Percentiles rank a stretch among this genome's conserved stretches.
Evolutionary conservation across 2,329 filamentous ascomycete species (phyloP).

Genomic region (Cytospora mali): DNA sequence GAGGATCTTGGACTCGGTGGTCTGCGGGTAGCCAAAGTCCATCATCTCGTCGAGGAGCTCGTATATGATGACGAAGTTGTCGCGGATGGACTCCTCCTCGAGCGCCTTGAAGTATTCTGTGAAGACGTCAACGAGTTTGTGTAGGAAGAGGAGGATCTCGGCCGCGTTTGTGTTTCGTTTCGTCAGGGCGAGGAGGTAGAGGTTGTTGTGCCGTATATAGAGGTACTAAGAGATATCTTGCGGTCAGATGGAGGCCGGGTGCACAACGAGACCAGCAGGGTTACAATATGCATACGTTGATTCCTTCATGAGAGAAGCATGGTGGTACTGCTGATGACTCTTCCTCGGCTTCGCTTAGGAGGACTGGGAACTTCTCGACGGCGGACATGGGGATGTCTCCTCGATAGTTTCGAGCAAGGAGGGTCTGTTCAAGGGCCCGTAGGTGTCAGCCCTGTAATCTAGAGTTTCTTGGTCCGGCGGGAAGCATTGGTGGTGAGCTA

Average conservation of each 20-base stretch:
- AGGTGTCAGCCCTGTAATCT: conserved; percentile 22
- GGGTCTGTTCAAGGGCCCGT: conserved; percentile 72
- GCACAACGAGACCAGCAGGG: conserved; percentile 10
- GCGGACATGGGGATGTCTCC: conserved; percentile 99
- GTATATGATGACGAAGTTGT: conserved; percentile 99
- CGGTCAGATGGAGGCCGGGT: conserved; percentile 11
- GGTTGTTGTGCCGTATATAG: conserved; percentile 98
- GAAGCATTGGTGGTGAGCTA: not conserved
- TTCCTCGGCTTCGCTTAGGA: conserved; percentile 98
- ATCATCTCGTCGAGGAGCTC: conserved; percentile 99
- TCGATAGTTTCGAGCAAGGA: conserved; percentile 96
- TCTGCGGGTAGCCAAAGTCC: conserved; percentile 99
- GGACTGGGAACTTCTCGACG: conserved; percentile 94
- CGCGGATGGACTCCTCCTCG: conserved; percentile 96
- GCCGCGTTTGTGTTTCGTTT: conserved; percentile 99
- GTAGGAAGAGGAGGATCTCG: conserved; percentile 96
- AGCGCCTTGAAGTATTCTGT: conserved; percentile 99
- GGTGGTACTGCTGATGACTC: conserved; percentile 96
- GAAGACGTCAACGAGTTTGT: conserved; percentile 98
- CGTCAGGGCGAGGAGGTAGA: conserved; percentile 95
- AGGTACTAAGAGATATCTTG: conserved; percentile 73
- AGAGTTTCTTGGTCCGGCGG: conserved; percentile 1
- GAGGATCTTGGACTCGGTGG: conserved; percentile 96
- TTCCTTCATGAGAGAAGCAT: conserved; percentile 97
- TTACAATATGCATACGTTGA: conserved; percentile 69